These are phyloP conservation scores for Neurospora africana DNA, from an alignment of 495 filamentous ascomycete species.

Conservation along the genomic window DNA sequence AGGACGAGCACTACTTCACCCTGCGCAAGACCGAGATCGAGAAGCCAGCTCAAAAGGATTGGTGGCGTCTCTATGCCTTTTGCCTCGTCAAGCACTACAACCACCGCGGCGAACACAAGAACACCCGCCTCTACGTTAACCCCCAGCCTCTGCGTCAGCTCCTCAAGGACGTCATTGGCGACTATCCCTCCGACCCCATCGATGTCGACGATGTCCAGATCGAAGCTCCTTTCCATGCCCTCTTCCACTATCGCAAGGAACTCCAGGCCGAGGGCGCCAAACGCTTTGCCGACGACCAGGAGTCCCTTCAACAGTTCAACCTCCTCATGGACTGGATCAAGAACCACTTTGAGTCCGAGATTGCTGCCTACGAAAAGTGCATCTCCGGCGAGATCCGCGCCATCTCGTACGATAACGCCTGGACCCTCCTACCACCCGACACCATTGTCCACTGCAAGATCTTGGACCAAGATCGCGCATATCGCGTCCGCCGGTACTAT, in stretches of 20 bases:
- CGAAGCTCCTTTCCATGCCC: conserved; percentile 18
- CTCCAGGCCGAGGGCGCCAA: conserved; percentile 16
- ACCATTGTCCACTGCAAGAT: conserved; percentile 18
- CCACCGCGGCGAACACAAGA: conserved; percentile 12
- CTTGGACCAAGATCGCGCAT: conserved; percentile 19
- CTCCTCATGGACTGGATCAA: conserved; percentile 28
- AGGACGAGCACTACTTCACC: conserved; percentile 18
- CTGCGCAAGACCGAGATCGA: conserved; percentile 19
- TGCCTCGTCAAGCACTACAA: conserved; percentile 22
- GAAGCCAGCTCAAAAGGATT: conserved; percentile 24
- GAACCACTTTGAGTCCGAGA: conserved; percentile 22
- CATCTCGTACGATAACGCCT: conserved; percentile 25
- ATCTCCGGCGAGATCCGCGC: conserved; percentile 12
- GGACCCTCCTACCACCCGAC: conserved; percentile 25
- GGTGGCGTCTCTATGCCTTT: conserved; percentile 26
- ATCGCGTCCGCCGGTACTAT: conserved; percentile 9
- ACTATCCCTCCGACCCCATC: conserved; percentile 22
- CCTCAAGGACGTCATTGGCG: conserved; percentile 19
- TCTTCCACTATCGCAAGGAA: conserved; percentile 24
- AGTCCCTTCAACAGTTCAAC: conserved; percentile 17
- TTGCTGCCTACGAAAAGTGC: conserved; percentile 22
- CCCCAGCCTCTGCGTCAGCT: conserved; percentile 22
- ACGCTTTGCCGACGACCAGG: conserved; percentile 21
- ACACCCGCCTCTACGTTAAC: conserved; percentile 23
- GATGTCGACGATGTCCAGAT: conserved; percentile 23